Evolutionary conservation across 2,329 filamentous ascomycete species (phyloP).

Genomic region (Aspergillus sp.): DNA sequence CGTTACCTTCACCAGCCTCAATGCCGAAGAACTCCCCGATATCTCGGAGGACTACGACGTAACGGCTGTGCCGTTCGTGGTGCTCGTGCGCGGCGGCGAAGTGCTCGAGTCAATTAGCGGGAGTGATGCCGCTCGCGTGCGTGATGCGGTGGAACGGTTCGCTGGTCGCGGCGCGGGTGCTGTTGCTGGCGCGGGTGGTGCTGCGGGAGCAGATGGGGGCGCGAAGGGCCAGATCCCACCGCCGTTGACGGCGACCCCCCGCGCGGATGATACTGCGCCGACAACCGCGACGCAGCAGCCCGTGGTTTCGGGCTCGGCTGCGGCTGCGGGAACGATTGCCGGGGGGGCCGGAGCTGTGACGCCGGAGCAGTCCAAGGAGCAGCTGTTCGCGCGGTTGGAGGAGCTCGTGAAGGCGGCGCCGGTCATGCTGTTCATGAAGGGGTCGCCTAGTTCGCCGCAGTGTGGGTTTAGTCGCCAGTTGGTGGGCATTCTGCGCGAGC

Average conservation of each 20-base stretch:
- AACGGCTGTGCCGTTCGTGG: slow-evolving; percentile 85
- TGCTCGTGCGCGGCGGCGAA: slow-evolving; percentile 66
- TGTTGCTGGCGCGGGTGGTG: slow-evolving; percentile 20
- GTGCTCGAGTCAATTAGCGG: slow-evolving; percentile 81
- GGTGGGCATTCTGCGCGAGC: slow-evolving; percentile 76
- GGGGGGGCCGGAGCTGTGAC: slow-evolving; percentile 9
- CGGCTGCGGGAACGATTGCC: slow-evolving; percentile 2
- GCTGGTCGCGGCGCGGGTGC: slow-evolving; percentile 43
- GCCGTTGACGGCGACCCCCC: slow-evolving; percentile 32
- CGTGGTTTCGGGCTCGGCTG: slow-evolving; percentile 8
- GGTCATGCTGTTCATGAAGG: slow-evolving; percentile 99
- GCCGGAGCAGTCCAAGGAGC: slow-evolving; percentile 63
- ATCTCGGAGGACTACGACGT: slow-evolving; percentile 90
- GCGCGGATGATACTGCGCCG: slow-evolving; percentile 25
- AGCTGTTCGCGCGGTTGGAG: slow-evolving; percentile 68
- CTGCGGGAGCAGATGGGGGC: slow-evolving; percentile 13
- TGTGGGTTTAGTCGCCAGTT: slow-evolving; percentile 91
- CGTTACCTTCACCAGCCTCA: slow-evolving; percentile 79
- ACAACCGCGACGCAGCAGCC: slow-evolving; percentile 24
- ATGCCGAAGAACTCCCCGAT: slow-evolving; percentile 89
- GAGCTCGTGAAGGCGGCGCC: slow-evolving; percentile 91
- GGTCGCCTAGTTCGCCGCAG: slow-evolving; percentile 77
- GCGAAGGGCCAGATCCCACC: slow-evolving; percentile 30
- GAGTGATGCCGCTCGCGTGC: slow-evolving; percentile 77
- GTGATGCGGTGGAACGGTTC: slow-evolving; percentile 75